phyloP scores from a whole-genome alignment of 345 rosid genomes.

The Salix suchowensis region DNA sequence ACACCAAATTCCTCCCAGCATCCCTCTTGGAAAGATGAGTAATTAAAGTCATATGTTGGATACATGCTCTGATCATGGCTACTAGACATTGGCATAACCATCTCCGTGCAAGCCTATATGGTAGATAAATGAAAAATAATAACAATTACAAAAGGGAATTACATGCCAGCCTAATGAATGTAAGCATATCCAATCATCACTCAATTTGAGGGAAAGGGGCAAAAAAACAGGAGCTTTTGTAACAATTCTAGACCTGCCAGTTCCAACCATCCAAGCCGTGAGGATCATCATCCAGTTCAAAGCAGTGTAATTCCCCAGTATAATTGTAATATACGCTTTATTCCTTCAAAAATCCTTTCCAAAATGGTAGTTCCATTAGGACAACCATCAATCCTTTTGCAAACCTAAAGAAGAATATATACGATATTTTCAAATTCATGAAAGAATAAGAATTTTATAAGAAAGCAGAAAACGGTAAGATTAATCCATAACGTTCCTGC shows the following conservation, averaged over 20 bases:
- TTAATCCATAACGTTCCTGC: neutral
- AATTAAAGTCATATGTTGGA: constrained; percentile 51
- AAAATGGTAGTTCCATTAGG: constrained; percentile 45
- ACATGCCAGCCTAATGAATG: neutral
- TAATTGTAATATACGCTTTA: constrained; percentile 73
- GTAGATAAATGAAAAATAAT: neutral
- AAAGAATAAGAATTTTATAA: neutral
- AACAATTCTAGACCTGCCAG: constrained; percentile 63
- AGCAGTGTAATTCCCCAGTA: constrained; percentile 66
- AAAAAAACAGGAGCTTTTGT: neutral
- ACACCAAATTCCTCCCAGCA: constrained; percentile 63
- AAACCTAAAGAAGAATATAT: constrained; percentile 46
- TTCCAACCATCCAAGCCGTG: constrained; percentile 92
- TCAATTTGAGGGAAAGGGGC: neutral
- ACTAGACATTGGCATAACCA: constrained; percentile 75
- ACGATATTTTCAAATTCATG: neutral
- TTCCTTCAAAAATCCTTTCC: constrained; percentile 70
- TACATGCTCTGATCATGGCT: constrained; percentile 65
- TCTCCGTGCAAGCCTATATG: constrained; percentile 84
- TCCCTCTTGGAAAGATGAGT: constrained; percentile 55
- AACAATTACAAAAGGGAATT: neutral
- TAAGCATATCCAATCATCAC: neutral
- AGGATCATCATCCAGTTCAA: constrained; percentile 89
- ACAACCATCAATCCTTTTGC: constrained; percentile 67
- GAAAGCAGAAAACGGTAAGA: neutral